These are phyloP conservation scores for Fusarium sp. DNA, from an alignment of 2,329 filamentous ascomycete genomes.

Conservation along the genomic window DNA sequence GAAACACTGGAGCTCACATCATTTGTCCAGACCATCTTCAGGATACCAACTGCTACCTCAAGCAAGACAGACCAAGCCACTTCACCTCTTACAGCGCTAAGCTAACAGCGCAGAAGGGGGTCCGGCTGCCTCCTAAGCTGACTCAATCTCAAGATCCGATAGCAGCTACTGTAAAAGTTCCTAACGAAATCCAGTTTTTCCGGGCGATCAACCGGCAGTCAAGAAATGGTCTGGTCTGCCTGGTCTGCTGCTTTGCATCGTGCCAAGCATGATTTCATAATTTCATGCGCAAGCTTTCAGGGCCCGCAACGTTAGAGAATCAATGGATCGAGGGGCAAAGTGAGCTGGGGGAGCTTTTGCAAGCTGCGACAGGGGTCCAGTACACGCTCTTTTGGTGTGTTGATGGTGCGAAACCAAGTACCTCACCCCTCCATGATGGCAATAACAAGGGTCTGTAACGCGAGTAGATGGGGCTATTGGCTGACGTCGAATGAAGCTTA, in stretches of 20 bases:
- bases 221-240: constrained; percentile 18
- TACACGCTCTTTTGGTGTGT: constrained; percentile 24
- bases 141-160: constrained; percentile 13
- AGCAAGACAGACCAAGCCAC: constrained; percentile 22
- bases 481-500: constrained; percentile 36
- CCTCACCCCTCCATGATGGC: constrained; percentile 36
- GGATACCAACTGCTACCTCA: constrained; percentile 25
- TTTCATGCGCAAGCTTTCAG: constrained; percentile 40
- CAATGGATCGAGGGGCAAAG: constrained; percentile 34
- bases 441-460: constrained; percentile 44
- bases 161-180: constrained; percentile 10
- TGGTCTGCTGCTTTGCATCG: constrained; percentile 19
- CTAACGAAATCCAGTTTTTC: constrained; percentile 17
- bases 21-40: constrained; percentile 19
- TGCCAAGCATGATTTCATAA: constrained; percentile 47
- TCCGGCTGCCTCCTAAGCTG: constrained; percentile 31
- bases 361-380: constrained; percentile 35
- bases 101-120: constrained; percentile 24
- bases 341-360: constrained; percentile 31
- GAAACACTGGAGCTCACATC: constrained; percentile 24
- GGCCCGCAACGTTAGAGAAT: constrained; percentile 35
- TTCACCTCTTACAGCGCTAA: constrained; percentile 28
- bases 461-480: constrained; percentile 25
- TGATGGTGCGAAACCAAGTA: constrained; percentile 32
- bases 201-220: constrained; percentile 25